These are phyloP conservation scores for Fusarium virguliforme DNA, from an alignment of 2,329 filamentous ascomycete species.

Conservation along the genomic window DNA sequence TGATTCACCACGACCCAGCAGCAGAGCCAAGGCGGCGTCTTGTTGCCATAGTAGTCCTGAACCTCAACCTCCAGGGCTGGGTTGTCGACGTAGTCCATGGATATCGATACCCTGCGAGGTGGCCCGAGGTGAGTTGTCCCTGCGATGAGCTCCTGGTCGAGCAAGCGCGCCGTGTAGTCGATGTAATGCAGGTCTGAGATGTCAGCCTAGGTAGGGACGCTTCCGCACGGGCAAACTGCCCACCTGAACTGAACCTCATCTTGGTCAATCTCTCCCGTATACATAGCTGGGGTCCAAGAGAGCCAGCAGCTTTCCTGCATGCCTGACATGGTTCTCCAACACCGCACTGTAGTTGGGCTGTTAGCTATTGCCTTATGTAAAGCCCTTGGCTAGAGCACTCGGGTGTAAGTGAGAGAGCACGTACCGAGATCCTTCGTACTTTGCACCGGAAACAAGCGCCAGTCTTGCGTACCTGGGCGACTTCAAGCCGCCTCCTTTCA, in stretches of 20 bases:
- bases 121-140: conserved; percentile 51
- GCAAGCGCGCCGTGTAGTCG: conserved; percentile 50
- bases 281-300: conserved; percentile 48
- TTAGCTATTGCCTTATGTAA: conserved; percentile 25
- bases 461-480: conserved; percentile 49
- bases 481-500: conserved; percentile 48
- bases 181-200: conserved; percentile 51
- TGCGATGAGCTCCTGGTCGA: conserved; percentile 50
- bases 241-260: conserved; percentile 51
- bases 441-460: conserved; percentile 52
- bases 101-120: conserved; percentile 47
- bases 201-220: background rate
- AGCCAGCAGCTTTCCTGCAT: conserved; percentile 48
- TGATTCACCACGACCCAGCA: conserved; percentile 52
- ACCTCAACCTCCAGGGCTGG: conserved; percentile 47
- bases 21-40: conserved; percentile 49
- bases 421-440: conserved; percentile 50
- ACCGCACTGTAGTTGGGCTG: conserved; percentile 41
- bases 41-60: conserved; percentile 49
- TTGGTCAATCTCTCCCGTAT: conserved; percentile 51
- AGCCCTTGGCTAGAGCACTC: background rate
- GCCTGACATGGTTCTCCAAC: conserved; percentile 47
- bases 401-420: conserved; percentile 22
- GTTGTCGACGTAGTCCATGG: conserved; percentile 51
- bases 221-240: conserved; percentile 25